Evolutionary conservation across 169 alveolate genomes (phyloP).

Genomic region (Nephromyces sp.): DNA sequence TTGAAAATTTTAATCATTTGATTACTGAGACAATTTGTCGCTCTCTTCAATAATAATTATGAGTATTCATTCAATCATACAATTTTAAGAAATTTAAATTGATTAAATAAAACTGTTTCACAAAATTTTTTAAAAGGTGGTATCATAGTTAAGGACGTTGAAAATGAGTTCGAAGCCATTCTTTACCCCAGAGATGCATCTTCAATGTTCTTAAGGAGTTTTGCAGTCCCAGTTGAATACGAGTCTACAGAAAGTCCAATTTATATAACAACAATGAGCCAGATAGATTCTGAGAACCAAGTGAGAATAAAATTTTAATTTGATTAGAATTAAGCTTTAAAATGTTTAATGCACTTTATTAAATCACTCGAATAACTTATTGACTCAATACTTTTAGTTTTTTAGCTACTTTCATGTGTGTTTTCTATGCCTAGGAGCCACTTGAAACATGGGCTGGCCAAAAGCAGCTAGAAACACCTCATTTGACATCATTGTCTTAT

Average conservation of each 20-base stretch:
- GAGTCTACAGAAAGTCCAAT: constrained; percentile 16
- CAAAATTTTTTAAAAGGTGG: too few species aligned
- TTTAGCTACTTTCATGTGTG: too few species aligned
- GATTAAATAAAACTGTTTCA: too few species aligned
- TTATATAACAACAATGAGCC: constrained; percentile 4
- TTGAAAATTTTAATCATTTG: too few species aligned
- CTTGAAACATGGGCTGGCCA: constrained; percentile 36
- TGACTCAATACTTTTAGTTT: too few species aligned
- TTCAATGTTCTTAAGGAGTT: constrained; percentile 3
- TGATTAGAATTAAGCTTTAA: not conserved
- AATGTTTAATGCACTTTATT: not conserved
- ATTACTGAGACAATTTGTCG: too few species aligned
- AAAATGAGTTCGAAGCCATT: not conserved
- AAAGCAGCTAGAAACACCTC: constrained; percentile 18
- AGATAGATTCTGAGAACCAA: not conserved
- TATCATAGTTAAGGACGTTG: not conserved
- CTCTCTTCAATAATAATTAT: too few species aligned
- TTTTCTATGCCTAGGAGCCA: too few species aligned
- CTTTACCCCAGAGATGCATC: constrained; percentile 24
- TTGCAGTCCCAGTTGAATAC: not conserved
- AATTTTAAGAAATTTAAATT: too few species aligned
- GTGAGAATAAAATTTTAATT: not conserved
- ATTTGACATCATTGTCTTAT: constrained; percentile 14
- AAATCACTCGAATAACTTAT: not conserved
- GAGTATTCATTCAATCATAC: too few species aligned